Evolutionary conservation across 2,329 filamentous ascomycete genomes (phyloP), one percentile per base, ranked within the genome.

Genomic region (Pseudogymnoascus sp.): DNA sequence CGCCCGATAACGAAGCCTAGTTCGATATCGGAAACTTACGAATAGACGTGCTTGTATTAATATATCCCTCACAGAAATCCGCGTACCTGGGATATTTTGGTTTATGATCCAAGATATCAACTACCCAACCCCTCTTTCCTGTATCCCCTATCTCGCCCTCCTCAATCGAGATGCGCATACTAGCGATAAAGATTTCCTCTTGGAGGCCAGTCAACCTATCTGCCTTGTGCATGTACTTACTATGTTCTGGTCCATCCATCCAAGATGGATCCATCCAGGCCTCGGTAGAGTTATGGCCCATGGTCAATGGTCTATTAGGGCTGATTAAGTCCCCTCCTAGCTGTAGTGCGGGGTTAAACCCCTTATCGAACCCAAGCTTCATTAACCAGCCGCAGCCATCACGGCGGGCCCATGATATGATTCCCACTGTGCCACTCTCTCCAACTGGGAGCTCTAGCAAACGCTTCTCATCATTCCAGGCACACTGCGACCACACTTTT

Each of bases 301-400:
- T 10, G 12, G 42, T 18, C n/a, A 40, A 18, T 21, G 60, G 42
- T 23, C 38, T 34, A 31, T 46, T 44, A 21, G 50, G 50, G 2
- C 50, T 56, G 11, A 12, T n/a, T 25, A 25, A 61, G 11, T 31
- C 42, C 3, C 31, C 60, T 2, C 25, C 42, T 21, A 46, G 46
- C 16, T 63, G 56, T 25, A 61, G 64, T 2, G 61, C 61, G 31
- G 65, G 64, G 28, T 66, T 66, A 56, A 67, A 66, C 1, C 11
- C 44, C 6, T 36, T 36, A 37, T 66, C 65, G 31, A 66, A 67
- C 6, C 64, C 64, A 4, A 67, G 23, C 34, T 66, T 67, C 31
- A n/a, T n/a, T n/a, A n/a, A n/a, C n/a, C n/a, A n/a, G n/a, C n/a
- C n/a, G n/a, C n/a, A n/a, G n/a, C n/a, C n/a, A n/a, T n/a, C n/a